Percentiles rank a stretch among this genome's conserved stretches.
Conservation (phyloP, 768 basidiomycete species). For the Tulasnella calospora region DNA sequence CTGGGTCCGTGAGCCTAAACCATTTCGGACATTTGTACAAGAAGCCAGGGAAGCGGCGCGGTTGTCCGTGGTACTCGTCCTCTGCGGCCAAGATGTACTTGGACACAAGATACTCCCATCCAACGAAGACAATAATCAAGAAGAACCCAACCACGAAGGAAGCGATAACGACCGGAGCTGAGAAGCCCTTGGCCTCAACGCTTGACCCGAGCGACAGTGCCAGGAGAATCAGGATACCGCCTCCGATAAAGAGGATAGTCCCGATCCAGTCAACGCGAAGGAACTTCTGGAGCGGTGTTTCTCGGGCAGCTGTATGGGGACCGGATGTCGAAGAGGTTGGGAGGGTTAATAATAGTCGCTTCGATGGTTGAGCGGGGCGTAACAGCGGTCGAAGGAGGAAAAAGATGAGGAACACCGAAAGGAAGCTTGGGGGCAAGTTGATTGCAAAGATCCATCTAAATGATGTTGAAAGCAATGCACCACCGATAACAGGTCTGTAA, state of each 20-base stretch:
- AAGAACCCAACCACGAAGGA: conserved; percentile 46
- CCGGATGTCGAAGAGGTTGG: conserved; percentile 27
- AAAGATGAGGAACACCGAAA: conserved; percentile 42
- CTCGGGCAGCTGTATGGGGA: background rate
- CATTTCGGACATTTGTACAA: conserved; percentile 23
- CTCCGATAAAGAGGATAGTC: conserved; percentile 42
- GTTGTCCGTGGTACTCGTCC: conserved; percentile 2
- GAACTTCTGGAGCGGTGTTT: conserved; percentile 32
- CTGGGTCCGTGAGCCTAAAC: conserved; percentile 37
- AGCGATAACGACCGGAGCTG: conserved; percentile 43
- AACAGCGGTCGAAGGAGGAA: conserved; percentile 40
- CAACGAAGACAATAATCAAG: conserved; percentile 40
- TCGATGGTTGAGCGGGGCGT: conserved; percentile 22
- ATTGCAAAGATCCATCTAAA: conserved; percentile 56
- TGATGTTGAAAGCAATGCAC: conserved; percentile 39
- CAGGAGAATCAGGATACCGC: conserved; percentile 47
- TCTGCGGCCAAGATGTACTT: conserved; percentile 20
- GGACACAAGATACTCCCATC: conserved; percentile 46
- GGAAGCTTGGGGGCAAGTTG: conserved; percentile 43
- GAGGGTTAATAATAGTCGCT: conserved; percentile 18
- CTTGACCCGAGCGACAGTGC: conserved; percentile 50
- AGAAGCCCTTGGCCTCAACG: conserved; percentile 39
- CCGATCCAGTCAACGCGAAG: conserved; percentile 48
- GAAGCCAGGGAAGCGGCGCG: background rate
- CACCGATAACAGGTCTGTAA: conserved; percentile 45